These are phyloP conservation scores for Vanderwaltozyma tropicalis DNA, from an alignment of 805 yeast species.

Conservation along the genomic window DNA sequence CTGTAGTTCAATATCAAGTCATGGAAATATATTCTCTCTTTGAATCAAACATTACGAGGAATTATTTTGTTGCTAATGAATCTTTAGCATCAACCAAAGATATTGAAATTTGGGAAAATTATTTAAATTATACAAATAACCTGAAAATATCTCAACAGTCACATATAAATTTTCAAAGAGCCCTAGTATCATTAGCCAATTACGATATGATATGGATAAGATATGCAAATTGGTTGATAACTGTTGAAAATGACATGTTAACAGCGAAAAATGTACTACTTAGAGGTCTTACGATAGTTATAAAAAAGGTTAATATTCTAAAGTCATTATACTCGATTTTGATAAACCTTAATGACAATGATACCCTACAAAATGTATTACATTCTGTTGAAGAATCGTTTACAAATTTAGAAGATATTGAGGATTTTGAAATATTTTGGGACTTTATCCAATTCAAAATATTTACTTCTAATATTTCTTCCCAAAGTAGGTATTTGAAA, in stretches of 20 bases:
- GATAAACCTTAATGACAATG: conserved; percentile 14
- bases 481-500: conserved; percentile 13
- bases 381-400: conserved; percentile 7
- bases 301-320: conserved; percentile 16
- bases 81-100: conserved; percentile 16
- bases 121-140: conserved; percentile 21
- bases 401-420: conserved; percentile 12
- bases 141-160: conserved; percentile 13
- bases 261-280: conserved; percentile 19
- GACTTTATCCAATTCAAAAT: conserved; percentile 22
- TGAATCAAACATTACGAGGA: conserved; percentile 20
- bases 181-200: conserved; percentile 22
- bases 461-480: conserved; percentile 9
- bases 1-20: conserved; percentile 23
- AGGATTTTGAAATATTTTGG: conserved; percentile 24
- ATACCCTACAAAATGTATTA: conserved; percentile 9
- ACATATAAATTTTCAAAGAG: conserved; percentile 26
- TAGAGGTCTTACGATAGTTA: conserved; percentile 13
- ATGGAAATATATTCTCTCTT: conserved; percentile 22
- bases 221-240: conserved; percentile 25
- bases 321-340: conserved; percentile 14
- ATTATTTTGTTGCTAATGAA: conserved; percentile 22
- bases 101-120: conserved; percentile 20
- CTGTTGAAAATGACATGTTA: conserved; percentile 11
- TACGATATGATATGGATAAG: conserved; percentile 25